Evolutionary conservation across 306 rosid genomes (phyloP), one percentile per base, ranked within the genome.

Genomic region (Quercus bicolor): DNA sequence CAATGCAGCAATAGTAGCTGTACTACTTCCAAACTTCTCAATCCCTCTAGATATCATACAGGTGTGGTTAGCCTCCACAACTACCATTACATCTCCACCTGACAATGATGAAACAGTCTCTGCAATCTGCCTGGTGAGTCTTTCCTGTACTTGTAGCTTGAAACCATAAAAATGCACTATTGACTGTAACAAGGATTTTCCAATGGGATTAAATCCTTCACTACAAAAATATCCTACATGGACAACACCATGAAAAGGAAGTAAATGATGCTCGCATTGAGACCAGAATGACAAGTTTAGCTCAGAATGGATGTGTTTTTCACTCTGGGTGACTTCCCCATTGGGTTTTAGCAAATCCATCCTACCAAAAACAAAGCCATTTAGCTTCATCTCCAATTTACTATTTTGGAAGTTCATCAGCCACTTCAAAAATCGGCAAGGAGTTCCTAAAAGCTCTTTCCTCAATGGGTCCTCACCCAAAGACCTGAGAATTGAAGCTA

Each of bases 71-170:
- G 98, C 99, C 86, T 96, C 99, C 28, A 82, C 97, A 83, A 93
- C 99, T 65, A 96, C 94, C 28, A 96, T 84, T 64, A 96, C 96
- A 75, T 93, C 91, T 75, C 91, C 91, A n/a, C 96, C 93, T 66
- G 90, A 54, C 64, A 91, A 64, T 9, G 93, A 87, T 2, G 99
- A 84, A 74, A 89, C 88, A 15, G 87, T 89, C 87, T 96, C 99
- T 5, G 99, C 98, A 80, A 96, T 90, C 87, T 96, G 98, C 79
- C 98, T 85, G 1, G 99, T 96, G 74, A 96, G 91, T 81, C 98
- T 90, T 77, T 96, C 99, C 84, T 96, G 99, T 31, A 96, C 99
- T 87, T 96, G 99, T 57, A 93, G 99, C 91, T 93, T 96, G 82
- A 90, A 93, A 24, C 98, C 98, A 51, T 89, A 93, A 83, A 96